These are phyloP conservation scores for Lasiosphaeria miniovina DNA, from an alignment of 495 filamentous ascomycete genomes.

Conservation along the genomic window DNA sequence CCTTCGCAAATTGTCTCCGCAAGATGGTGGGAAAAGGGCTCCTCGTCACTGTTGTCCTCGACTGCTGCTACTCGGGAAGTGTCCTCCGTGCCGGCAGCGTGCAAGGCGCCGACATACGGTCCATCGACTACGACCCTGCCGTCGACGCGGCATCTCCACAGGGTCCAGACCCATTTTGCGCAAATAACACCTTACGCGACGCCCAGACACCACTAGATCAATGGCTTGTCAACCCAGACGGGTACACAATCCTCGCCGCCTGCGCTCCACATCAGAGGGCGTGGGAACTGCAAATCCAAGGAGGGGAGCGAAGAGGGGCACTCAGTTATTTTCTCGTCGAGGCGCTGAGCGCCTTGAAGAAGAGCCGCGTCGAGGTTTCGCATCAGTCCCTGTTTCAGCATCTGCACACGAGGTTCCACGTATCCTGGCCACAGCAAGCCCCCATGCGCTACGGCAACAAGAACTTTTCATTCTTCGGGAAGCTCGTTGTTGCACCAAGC, in stretches of 20 bases:
- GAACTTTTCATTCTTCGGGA: background rate
- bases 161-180: background rate
- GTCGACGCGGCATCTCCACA: background rate
- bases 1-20: background rate
- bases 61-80: constrained; percentile 6
- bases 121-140: constrained; percentile 1
- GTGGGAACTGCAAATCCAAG: background rate
- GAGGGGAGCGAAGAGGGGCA: background rate
- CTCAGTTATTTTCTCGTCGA: constrained; percentile 5
- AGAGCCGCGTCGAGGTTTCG: background rate
- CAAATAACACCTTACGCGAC: background rate
- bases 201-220: background rate
- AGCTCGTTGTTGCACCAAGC: background rate
- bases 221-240: constrained; percentile 13
- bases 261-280: background rate
- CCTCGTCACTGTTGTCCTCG: constrained; percentile 2
- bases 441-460: constrained; percentile 5
- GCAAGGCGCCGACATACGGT: background rate
- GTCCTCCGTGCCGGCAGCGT: background rate
- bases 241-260: constrained; percentile 9
- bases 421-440: background rate
- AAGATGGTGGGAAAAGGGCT: constrained; percentile 4
- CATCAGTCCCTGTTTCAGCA: background rate
- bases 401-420: background rate
- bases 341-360: background rate